Evolutionary conservation across 2,329 filamentous ascomycete species (phyloP).

Genomic region (Colletotrichum sp.): DNA sequence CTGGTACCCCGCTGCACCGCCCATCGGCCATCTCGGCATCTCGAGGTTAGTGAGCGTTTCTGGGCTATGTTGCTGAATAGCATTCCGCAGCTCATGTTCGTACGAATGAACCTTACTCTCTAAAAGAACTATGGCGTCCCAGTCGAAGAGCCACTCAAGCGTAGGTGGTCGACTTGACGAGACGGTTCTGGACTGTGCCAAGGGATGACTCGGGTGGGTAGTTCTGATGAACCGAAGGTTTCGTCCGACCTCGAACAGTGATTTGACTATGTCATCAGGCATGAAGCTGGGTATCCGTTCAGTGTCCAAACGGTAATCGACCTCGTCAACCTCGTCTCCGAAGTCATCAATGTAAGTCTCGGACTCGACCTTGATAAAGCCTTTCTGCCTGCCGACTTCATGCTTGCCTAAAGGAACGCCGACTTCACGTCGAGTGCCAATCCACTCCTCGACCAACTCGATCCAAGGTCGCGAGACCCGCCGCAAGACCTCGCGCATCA

Average conservation of each 20-base stretch:
- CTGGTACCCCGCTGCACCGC: constrained; percentile 21
- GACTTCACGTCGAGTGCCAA: constrained; percentile 68
- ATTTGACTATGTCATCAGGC: constrained; percentile 68
- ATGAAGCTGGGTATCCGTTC: constrained; percentile 76
- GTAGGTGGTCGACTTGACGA: constrained; percentile 55
- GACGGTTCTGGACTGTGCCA: constrained; percentile 60
- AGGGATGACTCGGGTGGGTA: constrained; percentile 74
- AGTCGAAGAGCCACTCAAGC: constrained; percentile 74
- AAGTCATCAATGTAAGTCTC: constrained; percentile 63
- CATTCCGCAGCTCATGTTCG: constrained; percentile 44
- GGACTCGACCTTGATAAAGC: constrained; percentile 66
- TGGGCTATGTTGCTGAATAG: constrained; percentile 27
- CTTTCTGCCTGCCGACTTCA: constrained; percentile 48
- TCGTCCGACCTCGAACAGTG: constrained; percentile 80
- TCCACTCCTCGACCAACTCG: constrained; percentile 73
- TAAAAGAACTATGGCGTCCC: constrained; percentile 70
- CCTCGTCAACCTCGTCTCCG: constrained; percentile 60
- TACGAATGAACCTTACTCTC: constrained; percentile 64
- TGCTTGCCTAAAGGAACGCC: constrained; percentile 58
- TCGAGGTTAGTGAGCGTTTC: background rate
- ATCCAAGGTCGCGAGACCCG: constrained; percentile 71
- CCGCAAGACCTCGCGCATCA: constrained; percentile 71
- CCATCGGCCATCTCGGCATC: background rate
- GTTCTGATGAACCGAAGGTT: constrained; percentile 75
- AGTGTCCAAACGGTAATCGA: constrained; percentile 68